phyloP scores from a whole-genome alignment of 306 rosid genomes.

The Boehmeria nivea region DNA sequence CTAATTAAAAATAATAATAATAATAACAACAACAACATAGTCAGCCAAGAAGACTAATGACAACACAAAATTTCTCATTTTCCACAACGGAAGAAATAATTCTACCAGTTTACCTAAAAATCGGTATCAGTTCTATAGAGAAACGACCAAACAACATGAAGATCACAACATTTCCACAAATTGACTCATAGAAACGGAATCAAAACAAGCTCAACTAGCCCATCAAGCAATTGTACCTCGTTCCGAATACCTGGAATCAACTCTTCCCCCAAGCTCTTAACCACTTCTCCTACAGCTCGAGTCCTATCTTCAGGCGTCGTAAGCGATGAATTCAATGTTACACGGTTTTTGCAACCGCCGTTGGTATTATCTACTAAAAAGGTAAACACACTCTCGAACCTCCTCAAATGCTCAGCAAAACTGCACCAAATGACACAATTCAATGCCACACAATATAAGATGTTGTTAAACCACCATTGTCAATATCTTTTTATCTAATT shows the following conservation, averaged over 20 bases:
- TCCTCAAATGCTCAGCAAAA: constrained; percentile 59
- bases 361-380: constrained; percentile 33
- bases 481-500: too few species aligned
- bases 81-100: not conserved
- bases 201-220: not conserved
- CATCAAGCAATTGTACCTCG: constrained; percentile 57
- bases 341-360: constrained; percentile 11
- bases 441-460: not conserved
- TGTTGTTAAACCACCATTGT: too few species aligned
- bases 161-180: too few species aligned
- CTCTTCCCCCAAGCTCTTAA: constrained; percentile 61
- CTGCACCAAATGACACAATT: constrained; percentile 40
- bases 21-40: too few species aligned
- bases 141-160: too few species aligned
- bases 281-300: constrained; percentile 52
- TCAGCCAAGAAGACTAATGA: constrained; percentile 3
- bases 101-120: too few species aligned
- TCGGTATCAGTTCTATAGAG: too few species aligned
- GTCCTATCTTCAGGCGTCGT: constrained; percentile 60
- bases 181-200: too few species aligned
- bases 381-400: constrained; percentile 50
- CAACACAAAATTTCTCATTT: too few species aligned
- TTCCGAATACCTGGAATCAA: constrained; percentile 73
- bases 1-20: constrained; percentile 38
- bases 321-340: constrained; percentile 58